These are phyloP conservation scores for Tylopilus orsonianus DNA, from an alignment of 1,284 basidiomycete species.

Conservation along the genomic window DNA sequence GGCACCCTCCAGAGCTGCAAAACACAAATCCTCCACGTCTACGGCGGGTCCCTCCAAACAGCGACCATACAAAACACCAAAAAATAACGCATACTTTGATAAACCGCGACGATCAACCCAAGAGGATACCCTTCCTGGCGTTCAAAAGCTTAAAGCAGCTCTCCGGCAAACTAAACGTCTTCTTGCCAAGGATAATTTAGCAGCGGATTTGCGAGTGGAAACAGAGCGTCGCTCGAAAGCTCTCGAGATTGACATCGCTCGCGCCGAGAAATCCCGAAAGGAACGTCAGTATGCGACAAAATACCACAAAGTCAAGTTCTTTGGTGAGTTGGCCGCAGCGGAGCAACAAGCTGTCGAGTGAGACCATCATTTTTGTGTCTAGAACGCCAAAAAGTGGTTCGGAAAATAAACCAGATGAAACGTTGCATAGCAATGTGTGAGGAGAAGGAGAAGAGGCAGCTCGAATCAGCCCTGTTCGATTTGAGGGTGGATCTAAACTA, in stretches of 20 bases:
- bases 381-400: slow-evolving; percentile 81
- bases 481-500: slow-evolving; percentile 84
- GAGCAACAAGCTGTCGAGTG: not conserved
- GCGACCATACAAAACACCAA: slow-evolving; percentile 17
- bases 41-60: slow-evolving; percentile 15
- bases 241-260: slow-evolving; percentile 73
- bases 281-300: slow-evolving; percentile 71
- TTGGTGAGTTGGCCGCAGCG: slow-evolving; percentile 54
- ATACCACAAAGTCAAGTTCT: slow-evolving; percentile 89
- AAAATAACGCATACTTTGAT: slow-evolving; percentile 19
- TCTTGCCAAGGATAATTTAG: slow-evolving; percentile 78
- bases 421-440: slow-evolving; percentile 43
- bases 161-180: slow-evolving; percentile 78
- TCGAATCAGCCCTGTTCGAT: slow-evolving; percentile 53
- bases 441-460: slow-evolving; percentile 40
- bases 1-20: slow-evolving; percentile 18
- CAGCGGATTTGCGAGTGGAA: slow-evolving; percentile 73
- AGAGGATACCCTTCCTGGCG: slow-evolving; percentile 46
- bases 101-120: slow-evolving; percentile 20
- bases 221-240: slow-evolving; percentile 76
- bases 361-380: slow-evolving; percentile 1
- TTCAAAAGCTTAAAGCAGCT: slow-evolving; percentile 78
- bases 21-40: slow-evolving; percentile 1
- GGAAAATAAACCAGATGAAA: slow-evolving; percentile 68
- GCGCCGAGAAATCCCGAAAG: slow-evolving; percentile 56